phyloP scores from a whole-genome alignment of 2,329 filamentous ascomycete species.

The Aspergillus quadricinctus region DNA sequence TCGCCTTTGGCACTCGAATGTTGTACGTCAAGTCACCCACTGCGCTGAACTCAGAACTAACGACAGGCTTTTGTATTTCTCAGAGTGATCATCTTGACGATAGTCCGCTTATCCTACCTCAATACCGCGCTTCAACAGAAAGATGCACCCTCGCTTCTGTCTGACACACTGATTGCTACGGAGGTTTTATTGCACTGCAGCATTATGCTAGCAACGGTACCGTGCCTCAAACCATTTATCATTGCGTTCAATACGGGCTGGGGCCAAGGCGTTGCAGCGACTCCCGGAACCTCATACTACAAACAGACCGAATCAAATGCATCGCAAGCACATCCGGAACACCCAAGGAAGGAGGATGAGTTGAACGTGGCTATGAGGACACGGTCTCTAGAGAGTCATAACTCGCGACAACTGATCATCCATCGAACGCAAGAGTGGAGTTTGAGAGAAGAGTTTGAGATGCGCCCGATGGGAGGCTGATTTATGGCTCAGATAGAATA shows the following conservation, averaged over 20 bases:
- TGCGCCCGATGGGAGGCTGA: neutral
- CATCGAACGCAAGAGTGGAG: constrained; percentile 15
- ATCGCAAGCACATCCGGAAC: too few relatives aligned
- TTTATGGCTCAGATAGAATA: neutral
- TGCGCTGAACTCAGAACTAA: too few relatives aligned
- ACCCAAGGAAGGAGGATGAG: too few relatives aligned
- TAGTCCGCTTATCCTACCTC: constrained; percentile 33
- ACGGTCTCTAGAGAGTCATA: constrained; percentile 8
- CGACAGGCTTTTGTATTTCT: neutral
- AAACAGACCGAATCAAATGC: too few relatives aligned
- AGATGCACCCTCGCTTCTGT: constrained; percentile 30
- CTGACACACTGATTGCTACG: constrained; percentile 31
- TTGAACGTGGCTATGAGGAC: neutral
- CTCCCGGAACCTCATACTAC: too few relatives aligned
- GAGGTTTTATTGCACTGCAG: constrained; percentile 39
- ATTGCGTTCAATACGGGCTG: constrained; percentile 40
- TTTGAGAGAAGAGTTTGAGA: neutral
- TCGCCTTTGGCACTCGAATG: constrained; percentile 13
- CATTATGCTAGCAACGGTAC: constrained; percentile 39
- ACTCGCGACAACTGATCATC: constrained; percentile 17
- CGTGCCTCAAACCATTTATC: constrained; percentile 40
- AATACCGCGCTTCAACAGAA: constrained; percentile 11
- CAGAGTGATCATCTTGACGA: constrained; percentile 24
- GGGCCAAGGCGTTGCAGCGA: constrained; percentile 11
- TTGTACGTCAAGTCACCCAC: constrained; percentile 1